Evolutionary conservation across 179 eudicot species (phyloP), one percentile per base, ranked within the genome.

Genomic region (Silene coronaria): DNA sequence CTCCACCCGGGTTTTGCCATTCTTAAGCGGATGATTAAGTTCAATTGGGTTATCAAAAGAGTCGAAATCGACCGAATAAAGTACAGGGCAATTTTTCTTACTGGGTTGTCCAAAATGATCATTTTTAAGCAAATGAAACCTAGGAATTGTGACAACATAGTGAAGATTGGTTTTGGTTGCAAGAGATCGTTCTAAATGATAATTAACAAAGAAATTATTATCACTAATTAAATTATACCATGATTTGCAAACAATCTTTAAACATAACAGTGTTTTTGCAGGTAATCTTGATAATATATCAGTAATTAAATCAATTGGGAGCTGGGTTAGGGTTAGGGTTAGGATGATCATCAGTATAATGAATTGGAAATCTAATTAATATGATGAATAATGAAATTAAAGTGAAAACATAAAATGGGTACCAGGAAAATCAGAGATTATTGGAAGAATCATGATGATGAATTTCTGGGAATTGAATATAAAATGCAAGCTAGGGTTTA

Each of bases 51-150:
- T 77, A 19, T 26, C 69, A 17, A 76, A 76, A 5, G 69, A 32
- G 45, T 70, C 79, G 19, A 69, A 76, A 76, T 76, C 79, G 27
- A 34, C 36, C 30, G 57, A 36, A 7, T 38, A 45, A 42, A 59
- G 30, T 19, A 26, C 28, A 24, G 60, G 45, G 22, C 34, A 36
- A 69, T 4, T 45, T 8, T 10, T 4, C 8, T 22, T 32, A 2
- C 9, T 16, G 26, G 21, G 68, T 26, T 74, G 5, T 17, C 12
- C 16, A 22, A 32, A 8, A 36, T 30, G 32, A 23, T 19, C 28
- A 9, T 7, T n/a, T 19, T 67, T 9, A 23, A 11, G 74, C 22
- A 16, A 12, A 51, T 16, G 51, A 23, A 46, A 1, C 32, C 32
- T 70, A 12, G 59, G 58, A 5, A 2, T 0, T 14, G 38, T 5